Base-by-base conservation (phyloP, 208 protist species). In the Leishmania lainsoni region DNA sequence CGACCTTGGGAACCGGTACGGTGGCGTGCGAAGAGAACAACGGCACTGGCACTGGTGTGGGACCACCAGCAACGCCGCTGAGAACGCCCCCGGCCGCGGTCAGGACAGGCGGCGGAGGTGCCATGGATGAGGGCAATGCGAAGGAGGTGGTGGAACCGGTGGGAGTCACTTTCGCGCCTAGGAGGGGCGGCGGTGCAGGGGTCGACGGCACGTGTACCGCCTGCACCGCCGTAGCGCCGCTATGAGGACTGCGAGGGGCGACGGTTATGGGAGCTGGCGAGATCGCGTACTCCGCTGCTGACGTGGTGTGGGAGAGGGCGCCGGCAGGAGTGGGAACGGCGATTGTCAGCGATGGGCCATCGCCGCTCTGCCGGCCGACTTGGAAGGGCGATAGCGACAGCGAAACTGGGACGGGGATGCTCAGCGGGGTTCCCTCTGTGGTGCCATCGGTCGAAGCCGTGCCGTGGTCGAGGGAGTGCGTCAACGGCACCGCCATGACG, bases 361-460 rank as follows among this genome's bases (percentile, higher is more conserved):
- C 72, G 29, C 20, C 32, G 42, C 63, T 81, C 45, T 14, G 82
- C 9, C 78, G 71, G 77, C 70, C 81, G n/a, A 85, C 81, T 32
- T 85, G 81, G 35, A 85, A 84, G 2, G 42, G 48, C 5, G 81
- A 80, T 54, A 68, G 81, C 45, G 54, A 29, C 16, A 80, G 42
- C 26, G 80, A 86, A 4, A 66, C 48, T 5, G 89, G 89, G 0
- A 91, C 84, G 5, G 89, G 89, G 49, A 92, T 89, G 80, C 75
- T 84, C 35, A 90, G 76, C 51, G 82, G 82, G 59, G 82, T 83
- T 78, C 70, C 83, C 69, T 78, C 81, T 29, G 79, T 78, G 71
- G 59, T 61, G 17, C 42, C 22, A 51, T 72, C 68, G 52, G 16
- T 35, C 5, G 68, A 69, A 32, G 29, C 45, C 4, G 45, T 52